Base-by-base conservation (phyloP, 2,329 filamentous ascomycete species). In the Pleoardoris graminearum region DNA sequence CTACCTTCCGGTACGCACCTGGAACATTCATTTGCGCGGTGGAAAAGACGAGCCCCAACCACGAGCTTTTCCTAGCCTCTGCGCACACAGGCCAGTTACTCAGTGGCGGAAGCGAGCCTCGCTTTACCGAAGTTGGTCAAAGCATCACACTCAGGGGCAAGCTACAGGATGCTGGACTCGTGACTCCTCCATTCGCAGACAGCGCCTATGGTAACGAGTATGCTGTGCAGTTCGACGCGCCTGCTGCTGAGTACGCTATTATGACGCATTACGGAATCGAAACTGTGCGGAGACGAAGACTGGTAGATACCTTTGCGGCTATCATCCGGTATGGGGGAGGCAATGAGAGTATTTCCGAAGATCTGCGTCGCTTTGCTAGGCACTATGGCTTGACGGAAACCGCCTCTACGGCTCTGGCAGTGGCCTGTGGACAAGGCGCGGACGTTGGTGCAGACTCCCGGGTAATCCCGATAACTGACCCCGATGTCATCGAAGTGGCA, bases 21-120 rank as follows among this genome's bases (percentile, higher is more conserved):
- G 94, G 94, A 2, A 94, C 93, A 63, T 97, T 96, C 73, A 83
- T 97, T 62, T 90, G 91, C 63, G 91, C 96, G 63, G 84, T 93
- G 10, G 80, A 80, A 32, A 87, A 82, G 64, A 78, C 80, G 48
- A 79, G 85, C 16, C 82, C 82, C 25, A 77, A 77, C 3, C 89
- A 94, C 62, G 71, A 79, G 1, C 79, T 99, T 2, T 97, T 97
- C 68, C 82, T 95, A 46, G 91, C 92, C 1, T 87, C 90, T 0
- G 91, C 93, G 0, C 93, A 99, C 70, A 88, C 91, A 11, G 94
- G 90, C 6, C 85, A 89, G n/a, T 89, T 97, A 29, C 77, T 78
- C 79, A 87, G 76, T 55, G 76, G 75, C 55, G 76, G 75, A 54
- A 76, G 81, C 63, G 66, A 77, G 80, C 65, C 63, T 85, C 59